Evolutionary conservation across 2,329 filamentous ascomycete genomes (phyloP).

Genomic region (Diplodia sapinea): DNA sequence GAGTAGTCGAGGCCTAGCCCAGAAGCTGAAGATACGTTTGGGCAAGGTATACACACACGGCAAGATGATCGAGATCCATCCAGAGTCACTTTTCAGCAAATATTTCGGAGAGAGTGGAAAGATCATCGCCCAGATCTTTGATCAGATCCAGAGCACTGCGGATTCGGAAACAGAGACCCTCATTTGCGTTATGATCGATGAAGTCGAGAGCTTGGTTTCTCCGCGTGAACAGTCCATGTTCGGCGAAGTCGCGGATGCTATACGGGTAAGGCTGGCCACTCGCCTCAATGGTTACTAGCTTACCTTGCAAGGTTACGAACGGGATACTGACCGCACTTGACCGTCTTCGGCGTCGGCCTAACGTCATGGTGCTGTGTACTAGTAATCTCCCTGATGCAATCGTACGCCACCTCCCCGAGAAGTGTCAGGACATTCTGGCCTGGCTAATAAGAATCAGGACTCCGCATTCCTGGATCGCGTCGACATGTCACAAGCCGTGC

Average conservation of each 20-base stretch:
- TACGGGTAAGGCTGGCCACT: conserved; percentile 44
- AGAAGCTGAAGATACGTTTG: conserved; percentile 57
- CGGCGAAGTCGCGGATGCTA: conserved; percentile 54
- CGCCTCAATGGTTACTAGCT: neutral
- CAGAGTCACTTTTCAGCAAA: conserved; percentile 54
- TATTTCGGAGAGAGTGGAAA: conserved; percentile 57
- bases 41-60: conserved; percentile 45
- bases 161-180: conserved; percentile 32
- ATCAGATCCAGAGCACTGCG: conserved; percentile 45
- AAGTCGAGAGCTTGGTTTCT: conserved; percentile 57
- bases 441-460: conserved; percentile 41
- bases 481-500: conserved; percentile 55
- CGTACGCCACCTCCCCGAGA: neutral
- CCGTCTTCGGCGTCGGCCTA: conserved; percentile 49
- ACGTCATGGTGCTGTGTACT: conserved; percentile 58
- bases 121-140: conserved; percentile 52
- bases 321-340: conserved; percentile 58
- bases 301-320: conserved; percentile 50
- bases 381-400: conserved; percentile 56
- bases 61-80: conserved; percentile 54
- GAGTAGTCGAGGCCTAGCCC: conserved; percentile 53
- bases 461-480: conserved; percentile 57
- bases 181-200: conserved; percentile 43
- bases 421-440: neutral
- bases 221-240: conserved; percentile 49